Evolutionary conservation across 2,329 filamentous ascomycete species (phyloP).

Genomic region (Bipolaris victoriae): DNA sequence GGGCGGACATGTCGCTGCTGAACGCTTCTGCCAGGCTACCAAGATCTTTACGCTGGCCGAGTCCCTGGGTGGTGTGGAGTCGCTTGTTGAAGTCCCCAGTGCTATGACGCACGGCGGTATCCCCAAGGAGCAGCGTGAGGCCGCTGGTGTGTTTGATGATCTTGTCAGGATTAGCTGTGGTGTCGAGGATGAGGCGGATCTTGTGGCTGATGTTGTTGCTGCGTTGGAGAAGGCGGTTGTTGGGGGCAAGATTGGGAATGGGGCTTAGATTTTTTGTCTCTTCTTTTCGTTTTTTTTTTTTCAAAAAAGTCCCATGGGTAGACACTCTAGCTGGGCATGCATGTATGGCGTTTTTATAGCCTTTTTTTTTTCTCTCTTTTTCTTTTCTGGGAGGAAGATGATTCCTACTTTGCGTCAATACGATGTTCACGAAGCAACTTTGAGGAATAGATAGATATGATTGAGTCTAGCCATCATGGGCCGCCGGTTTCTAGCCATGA

Average conservation of each 20-base stretch:
- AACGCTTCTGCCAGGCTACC: slow-evolving; percentile 89
- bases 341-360: neutral
- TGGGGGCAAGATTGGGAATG: slow-evolving; percentile 49
- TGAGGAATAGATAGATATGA: neutral
- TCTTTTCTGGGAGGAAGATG: neutral
- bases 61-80: slow-evolving; percentile 90
- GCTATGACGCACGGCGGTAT: slow-evolving; percentile 98
- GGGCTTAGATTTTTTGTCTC: neutral
- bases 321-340: neutral
- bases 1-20: slow-evolving; percentile 83
- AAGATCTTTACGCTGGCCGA: slow-evolving; percentile 93
- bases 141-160: slow-evolving; percentile 92
- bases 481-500: neutral
- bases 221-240: slow-evolving; percentile 79
- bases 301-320: neutral
- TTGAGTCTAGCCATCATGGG: neutral
- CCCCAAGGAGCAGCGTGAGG: slow-evolving; percentile 85
- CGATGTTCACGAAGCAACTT: neutral
- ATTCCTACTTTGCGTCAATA: neutral
- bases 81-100: slow-evolving; percentile 86
- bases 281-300: neutral
- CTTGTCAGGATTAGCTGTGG: slow-evolving; percentile 92
- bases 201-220: slow-evolving; percentile 80
- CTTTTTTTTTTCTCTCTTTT: too few species aligned
- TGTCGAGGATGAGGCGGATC: slow-evolving; percentile 86